Base-by-base conservation (phyloP, 345 rosid species). In the Lumnitzera littorea region DNA sequence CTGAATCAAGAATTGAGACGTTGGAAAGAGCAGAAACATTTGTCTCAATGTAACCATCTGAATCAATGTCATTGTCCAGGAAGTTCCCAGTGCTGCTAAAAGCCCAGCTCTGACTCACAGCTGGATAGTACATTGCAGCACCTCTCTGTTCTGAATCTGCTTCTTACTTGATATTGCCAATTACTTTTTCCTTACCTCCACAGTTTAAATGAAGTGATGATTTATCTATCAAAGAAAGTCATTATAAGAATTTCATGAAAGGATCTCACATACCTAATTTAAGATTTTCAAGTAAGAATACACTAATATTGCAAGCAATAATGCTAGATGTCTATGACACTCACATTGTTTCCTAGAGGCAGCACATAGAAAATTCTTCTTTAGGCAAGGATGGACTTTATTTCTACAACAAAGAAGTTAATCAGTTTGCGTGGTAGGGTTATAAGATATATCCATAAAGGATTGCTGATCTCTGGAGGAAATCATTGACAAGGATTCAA, bases 11-110 rank as follows among this genome's bases (percentile, higher is more conserved):
- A 13, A 79, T 70, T 2, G 87, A 80, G 56, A 63, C 64, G 51
- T 77, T 75, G 41, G 82, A 70, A 69, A 89, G 65, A 64, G 70
- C 62, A 6, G 95, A 82, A 62, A 79, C 77, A 66, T 87, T 91
- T 14, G 60, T 72, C 58, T 66, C 58, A 0, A 59, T 72, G 64
- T 89, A 89, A 2, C 67, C 63, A 66, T 89, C 95, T 51, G 81
- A 71, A 57, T 81, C 88, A 53, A 72, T 72, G 67, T 82, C 70
- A 57, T 87, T 74, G 67, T 89, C 95, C 96, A 85, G 72, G 82
- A 86, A 91, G 80, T 84, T 80, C 55, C 98, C 96, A 0, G 89
- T 91, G 79, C 91, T 91, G 78, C 98, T 91, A 48, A 80, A 74
- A 68, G 84, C 95, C 96, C 96, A 89, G 55, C 76, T 70, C 56